Percentiles rank a stretch among this genome's conserved stretches.
Evolutionary conservation across 73 alveolate species (phyloP).

Genomic region (Paramecium pentaurelia): DNA sequence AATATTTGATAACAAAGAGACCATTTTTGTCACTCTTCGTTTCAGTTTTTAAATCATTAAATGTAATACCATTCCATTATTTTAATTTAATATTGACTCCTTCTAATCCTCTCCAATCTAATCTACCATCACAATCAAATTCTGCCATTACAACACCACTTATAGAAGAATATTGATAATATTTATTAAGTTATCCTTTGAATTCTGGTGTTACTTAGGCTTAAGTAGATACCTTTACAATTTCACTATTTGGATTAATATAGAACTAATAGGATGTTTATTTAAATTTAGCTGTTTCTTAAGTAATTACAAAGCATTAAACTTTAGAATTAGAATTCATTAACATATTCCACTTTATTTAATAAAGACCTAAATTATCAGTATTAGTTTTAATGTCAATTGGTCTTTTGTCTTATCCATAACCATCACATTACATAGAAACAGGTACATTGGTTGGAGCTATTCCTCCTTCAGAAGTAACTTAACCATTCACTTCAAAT

Average conservation of each 20-base stretch:
- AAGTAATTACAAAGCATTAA: neutral
- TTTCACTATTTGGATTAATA: neutral
- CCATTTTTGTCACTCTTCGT: conserved; percentile 38
- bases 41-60: neutral
- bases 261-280: neutral
- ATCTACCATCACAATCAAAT: neutral
- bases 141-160: neutral
- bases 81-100: neutral
- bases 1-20: neutral
- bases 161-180: neutral
- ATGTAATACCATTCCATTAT: neutral
- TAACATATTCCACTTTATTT: neutral
- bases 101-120: neutral
- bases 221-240: neutral
- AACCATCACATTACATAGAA: neutral
- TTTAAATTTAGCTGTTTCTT: conserved; percentile 20
- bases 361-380: neutral
- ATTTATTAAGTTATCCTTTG: neutral
- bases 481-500: neutral
- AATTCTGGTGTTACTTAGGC: neutral
- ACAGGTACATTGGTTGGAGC: neutral
- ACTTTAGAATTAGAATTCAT: neutral
- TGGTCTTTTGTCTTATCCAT: neutral
- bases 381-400: neutral
- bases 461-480: neutral